A percentile compares a stretch with the other conserved stretches of the same genome.
Conservation (phyloP, 2,329 filamentous ascomycete genomes). For the Colletotrichum sp. region DNA sequence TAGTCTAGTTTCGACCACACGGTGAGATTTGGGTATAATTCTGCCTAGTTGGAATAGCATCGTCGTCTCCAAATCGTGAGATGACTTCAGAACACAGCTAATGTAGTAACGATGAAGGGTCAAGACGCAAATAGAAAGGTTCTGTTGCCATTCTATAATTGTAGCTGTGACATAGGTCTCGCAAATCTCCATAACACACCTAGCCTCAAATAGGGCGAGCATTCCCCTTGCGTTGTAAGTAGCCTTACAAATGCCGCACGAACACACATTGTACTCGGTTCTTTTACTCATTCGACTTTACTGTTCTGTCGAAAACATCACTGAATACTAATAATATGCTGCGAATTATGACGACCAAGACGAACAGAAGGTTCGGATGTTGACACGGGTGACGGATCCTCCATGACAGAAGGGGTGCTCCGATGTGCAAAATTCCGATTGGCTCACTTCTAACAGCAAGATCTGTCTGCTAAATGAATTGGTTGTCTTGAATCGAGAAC, state of each 20-base stretch:
- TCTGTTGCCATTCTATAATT: accelerated
- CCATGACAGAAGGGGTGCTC: not conserved
- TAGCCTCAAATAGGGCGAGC: not conserved
- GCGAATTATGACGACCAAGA: not conserved
- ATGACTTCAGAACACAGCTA: not conserved
- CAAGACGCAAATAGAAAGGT: not conserved
- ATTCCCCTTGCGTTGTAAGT: not conserved
- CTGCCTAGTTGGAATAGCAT: not conserved
- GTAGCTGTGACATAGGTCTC: not conserved
- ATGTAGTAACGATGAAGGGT: not conserved
- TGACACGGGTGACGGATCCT: not conserved
- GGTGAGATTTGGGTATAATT: too few species aligned
- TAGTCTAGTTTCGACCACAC: not conserved
- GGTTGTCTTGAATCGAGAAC: not conserved
- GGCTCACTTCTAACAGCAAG: not conserved
- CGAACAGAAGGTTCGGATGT: not conserved
- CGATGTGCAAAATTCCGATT: not conserved
- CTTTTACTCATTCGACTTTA: not conserved
- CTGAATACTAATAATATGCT: not conserved
- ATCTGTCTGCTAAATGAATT: not conserved
- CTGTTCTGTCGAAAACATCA: not conserved
- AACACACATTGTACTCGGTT: not conserved
- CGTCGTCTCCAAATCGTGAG: not conserved
- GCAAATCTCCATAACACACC: not conserved
- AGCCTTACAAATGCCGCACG: not conserved